phyloP scores from a whole-genome alignment of 2,329 filamentous ascomycete genomes.

The Neoscytalidium dimidiatum region DNA sequence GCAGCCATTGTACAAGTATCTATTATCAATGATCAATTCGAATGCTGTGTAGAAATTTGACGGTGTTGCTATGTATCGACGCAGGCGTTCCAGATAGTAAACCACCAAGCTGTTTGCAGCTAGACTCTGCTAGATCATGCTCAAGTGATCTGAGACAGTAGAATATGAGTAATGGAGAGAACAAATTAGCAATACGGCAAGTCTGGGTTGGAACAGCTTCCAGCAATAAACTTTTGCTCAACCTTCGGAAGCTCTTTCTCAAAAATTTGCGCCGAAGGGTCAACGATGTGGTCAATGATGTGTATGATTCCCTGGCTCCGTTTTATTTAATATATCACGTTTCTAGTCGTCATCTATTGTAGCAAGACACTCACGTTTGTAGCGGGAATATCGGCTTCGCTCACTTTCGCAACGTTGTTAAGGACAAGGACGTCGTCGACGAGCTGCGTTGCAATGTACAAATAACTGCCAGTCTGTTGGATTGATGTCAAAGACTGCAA shows the following conservation, averaged over 20 bases:
- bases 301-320: constrained; percentile 27
- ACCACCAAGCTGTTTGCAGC: no score
- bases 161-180: no score
- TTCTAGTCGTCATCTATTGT: accelerated
- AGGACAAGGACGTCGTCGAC: not conserved
- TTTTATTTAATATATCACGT: not conserved
- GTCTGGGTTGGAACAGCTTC: constrained; percentile 30
- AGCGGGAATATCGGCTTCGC: constrained; percentile 6
- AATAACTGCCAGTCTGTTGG: not conserved
- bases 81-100: no score
- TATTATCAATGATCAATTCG: no score
- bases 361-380: constrained; percentile 1
- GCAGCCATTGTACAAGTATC: no score
- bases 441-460: constrained; percentile 10
- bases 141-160: no score
- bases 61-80: no score
- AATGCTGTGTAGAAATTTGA: no score
- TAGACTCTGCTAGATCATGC: no score
- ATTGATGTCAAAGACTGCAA: no score
- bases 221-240: constrained; percentile 28
- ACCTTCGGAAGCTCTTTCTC: constrained; percentile 27
- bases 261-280: constrained; percentile 30
- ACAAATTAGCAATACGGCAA: constrained; percentile 29
- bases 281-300: constrained; percentile 28
- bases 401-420: constrained; percentile 11